Conservation (phyloP, 805 yeast genomes). For the Cyberlindnera meyerae region DNA sequence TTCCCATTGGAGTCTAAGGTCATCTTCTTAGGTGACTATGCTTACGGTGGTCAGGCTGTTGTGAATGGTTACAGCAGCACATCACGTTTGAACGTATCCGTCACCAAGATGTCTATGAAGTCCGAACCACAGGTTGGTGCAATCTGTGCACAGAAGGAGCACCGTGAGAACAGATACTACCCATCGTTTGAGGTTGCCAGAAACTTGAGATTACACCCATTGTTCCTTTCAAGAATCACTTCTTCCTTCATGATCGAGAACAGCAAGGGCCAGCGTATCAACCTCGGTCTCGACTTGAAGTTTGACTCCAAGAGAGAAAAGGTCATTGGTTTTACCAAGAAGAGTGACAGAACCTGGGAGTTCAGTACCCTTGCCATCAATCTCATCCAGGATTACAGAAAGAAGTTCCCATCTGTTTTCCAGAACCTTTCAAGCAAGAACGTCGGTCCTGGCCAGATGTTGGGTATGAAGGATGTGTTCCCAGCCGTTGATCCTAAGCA, state of each 20-base stretch:
- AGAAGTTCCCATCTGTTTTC: slow-evolving; percentile 60
- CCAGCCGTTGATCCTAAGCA: slow-evolving; percentile 31
- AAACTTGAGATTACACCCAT: slow-evolving; percentile 49
- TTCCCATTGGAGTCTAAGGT: slow-evolving; percentile 70
- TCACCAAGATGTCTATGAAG: slow-evolving; percentile 42
- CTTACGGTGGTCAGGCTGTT: slow-evolving; percentile 77
- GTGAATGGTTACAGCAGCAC: slow-evolving; percentile 54
- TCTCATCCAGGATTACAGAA: slow-evolving; percentile 56
- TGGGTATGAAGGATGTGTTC: slow-evolving; percentile 28
- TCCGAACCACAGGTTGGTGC: slow-evolving; percentile 65
- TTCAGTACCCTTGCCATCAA: slow-evolving; percentile 71
- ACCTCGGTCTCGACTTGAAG: slow-evolving; percentile 82
- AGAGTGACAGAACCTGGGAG: slow-evolving; percentile 69
- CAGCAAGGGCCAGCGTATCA: slow-evolving; percentile 45
- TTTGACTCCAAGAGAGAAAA: slow-evolving; percentile 74
- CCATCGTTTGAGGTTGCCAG: slow-evolving; percentile 64
- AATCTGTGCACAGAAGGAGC: slow-evolving; percentile 54
- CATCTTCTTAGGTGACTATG: slow-evolving; percentile 78
- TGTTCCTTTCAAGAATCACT: slow-evolving; percentile 72
- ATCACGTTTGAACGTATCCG: slow-evolving; percentile 44
- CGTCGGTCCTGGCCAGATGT: slow-evolving; percentile 25
- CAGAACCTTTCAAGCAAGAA: slow-evolving; percentile 29
- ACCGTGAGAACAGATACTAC: slow-evolving; percentile 48
- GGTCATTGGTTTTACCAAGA: slow-evolving; percentile 82
- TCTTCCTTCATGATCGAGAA: slow-evolving; percentile 62